Conservation (phyloP, 192 early-diverging fungal genomes). For the Coemansia sp. region DNA sequence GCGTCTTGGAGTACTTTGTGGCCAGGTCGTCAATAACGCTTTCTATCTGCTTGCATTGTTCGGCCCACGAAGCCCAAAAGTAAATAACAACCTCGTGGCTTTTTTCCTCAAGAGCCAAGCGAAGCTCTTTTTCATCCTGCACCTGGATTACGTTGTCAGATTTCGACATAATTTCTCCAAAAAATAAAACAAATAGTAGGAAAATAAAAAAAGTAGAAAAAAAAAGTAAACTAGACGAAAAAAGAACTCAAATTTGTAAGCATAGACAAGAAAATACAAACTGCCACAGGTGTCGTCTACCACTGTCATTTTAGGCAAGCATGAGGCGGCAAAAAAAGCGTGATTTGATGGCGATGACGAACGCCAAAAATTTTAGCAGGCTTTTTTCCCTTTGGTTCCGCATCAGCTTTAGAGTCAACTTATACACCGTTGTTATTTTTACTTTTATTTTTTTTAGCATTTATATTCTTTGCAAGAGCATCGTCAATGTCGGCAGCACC, state of each 20-base stretch:
- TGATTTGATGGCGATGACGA: too few relatives aligned
- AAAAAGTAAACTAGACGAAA: too few relatives aligned
- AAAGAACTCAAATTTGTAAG: too few relatives aligned
- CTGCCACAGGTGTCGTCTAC: too few relatives aligned
- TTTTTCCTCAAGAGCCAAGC: constrained; percentile 30
- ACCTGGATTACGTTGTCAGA: constrained; percentile 33
- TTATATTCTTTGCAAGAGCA: too few relatives aligned
- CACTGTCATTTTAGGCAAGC: too few relatives aligned
- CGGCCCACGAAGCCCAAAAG: constrained; percentile 93
- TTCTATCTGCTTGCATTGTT: constrained; percentile 90
- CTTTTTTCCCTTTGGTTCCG: too few relatives aligned
- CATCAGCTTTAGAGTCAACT: not conserved
- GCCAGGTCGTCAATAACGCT: constrained; percentile 86
- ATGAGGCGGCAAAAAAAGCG: too few relatives aligned
- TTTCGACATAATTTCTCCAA: constrained; percentile 10
- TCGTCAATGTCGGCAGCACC: constrained; percentile 12
- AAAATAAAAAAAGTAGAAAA: constrained; percentile 1
- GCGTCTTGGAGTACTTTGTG: constrained; percentile 68
- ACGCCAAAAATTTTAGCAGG: too few relatives aligned
- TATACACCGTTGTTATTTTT: not conserved
- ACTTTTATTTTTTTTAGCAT: not conserved
- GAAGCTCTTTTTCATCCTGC: constrained; percentile 35
- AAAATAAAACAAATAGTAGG: not conserved
- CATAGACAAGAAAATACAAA: too few relatives aligned
- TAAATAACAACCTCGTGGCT: constrained; percentile 61